These are phyloP conservation scores for Cladosporium oxysporum DNA, from an alignment of 2,329 filamentous ascomycete species.

Conservation along the genomic window DNA sequence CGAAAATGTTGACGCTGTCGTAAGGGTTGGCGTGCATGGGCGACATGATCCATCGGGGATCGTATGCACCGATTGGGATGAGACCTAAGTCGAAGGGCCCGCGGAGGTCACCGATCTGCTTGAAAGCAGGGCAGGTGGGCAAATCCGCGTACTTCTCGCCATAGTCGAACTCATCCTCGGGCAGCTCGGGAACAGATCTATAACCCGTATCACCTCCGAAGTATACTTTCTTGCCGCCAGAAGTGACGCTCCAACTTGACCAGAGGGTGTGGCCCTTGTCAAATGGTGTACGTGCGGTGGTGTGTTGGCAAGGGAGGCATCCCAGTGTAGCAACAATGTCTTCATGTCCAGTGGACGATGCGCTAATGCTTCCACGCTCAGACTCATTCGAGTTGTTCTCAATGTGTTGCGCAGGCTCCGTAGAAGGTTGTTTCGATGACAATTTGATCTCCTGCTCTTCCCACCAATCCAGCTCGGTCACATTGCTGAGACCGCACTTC, in stretches of 20 bases:
- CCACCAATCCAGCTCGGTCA: constrained; percentile 96
- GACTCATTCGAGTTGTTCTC: constrained; percentile 3
- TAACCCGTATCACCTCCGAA: constrained; percentile 91
- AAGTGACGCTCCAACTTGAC: constrained; percentile 80
- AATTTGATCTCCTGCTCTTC: constrained; percentile 75
- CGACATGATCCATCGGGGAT: constrained; percentile 72
- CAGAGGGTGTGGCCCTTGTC: constrained; percentile 79
- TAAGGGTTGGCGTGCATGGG: constrained; percentile 83
- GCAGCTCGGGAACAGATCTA: constrained; percentile 68
- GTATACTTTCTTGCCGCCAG: constrained; percentile 75
- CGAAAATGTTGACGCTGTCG: constrained; percentile 87
- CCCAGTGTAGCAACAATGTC: constrained; percentile 71
- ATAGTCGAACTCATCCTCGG: constrained; percentile 69
- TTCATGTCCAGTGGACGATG: constrained; percentile 23
- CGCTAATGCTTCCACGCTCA: constrained; percentile 5
- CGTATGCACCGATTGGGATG: constrained; percentile 91
- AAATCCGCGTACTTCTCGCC: constrained; percentile 61
- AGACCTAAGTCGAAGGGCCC: constrained; percentile 89
- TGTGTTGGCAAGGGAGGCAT: constrained; percentile 84
- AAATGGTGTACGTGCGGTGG: constrained; percentile 65
- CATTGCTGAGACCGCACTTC: constrained; percentile 70
- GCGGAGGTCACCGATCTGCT: constrained; percentile 74
- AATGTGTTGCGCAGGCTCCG: background rate
- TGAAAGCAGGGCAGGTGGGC: constrained; percentile 80
- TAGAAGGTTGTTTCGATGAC: constrained; percentile 33